Base-by-base conservation (phyloP, 2,329 filamentous ascomycete genomes). In the Domatiomyces globalis region DNA sequence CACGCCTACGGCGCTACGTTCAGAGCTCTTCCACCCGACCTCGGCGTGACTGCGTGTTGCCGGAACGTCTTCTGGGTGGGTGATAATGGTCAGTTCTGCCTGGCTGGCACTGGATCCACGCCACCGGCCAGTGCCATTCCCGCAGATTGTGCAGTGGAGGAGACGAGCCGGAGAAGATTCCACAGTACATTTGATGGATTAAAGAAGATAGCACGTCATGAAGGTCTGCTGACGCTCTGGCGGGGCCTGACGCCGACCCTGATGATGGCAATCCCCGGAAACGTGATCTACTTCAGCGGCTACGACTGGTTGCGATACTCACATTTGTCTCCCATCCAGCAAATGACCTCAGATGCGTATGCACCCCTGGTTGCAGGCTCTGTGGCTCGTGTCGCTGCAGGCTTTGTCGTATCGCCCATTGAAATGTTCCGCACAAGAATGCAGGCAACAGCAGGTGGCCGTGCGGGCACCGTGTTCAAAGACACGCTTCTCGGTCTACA, bases 281-380 rank as follows among this genome's bases (percentile, higher is more conserved):
- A 98, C 65, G 92, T 98, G 59, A 96, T 98, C 58, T 98, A 98
- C 69, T 95, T 96, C 63, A 94, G 92, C 10, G 92, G 92, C 42
- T 98, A 98, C 68, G 92, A 98, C 64, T 95, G 88, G 84, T 67
- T 98, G 53, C 82, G 92, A 36, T 85, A 77, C 57, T 84, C 86
- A 61, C 71, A 73, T 1, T 71, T 70, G 43, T 94, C 86, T 59
- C 89, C 88, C 0, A 77, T 96, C 56, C 76, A 75, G 36, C 73
- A 72, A 43, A 60, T 75, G 18, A 65, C 83, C 8, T 76, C 77
- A 12, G 85, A 90, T 58, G 76, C 79, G 7, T 87, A 86, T 60
- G 81, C 85, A 5, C 88, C 92, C 0, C 74, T 98, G 1, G 73
- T 85, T 0, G 87, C 87, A 2, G 92, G 92, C 1, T 79, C 85